Evolutionary conservation across 192 early-diverging fungal species (phyloP), one percentile per base, ranked within the genome.

Genomic region (Coemansia sp.): DNA sequence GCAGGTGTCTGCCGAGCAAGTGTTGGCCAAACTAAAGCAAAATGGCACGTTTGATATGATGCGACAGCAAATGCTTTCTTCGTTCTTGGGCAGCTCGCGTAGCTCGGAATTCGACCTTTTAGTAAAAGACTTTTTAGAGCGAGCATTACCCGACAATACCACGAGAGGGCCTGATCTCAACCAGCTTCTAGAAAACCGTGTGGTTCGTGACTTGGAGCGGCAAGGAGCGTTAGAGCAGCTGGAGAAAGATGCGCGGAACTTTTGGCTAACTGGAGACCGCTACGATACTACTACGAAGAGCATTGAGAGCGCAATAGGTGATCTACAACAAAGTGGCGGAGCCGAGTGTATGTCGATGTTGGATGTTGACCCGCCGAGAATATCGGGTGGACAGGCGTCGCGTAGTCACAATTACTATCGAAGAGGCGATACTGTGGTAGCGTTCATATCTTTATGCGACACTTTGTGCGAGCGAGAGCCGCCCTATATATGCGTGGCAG

Each of bases 321-420:
- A 68, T 8, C 15, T 40, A 12, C 32, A 58, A 12, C 32, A 58
- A 3, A 29, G 50, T 9, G 50, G 24, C 24, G 50, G 18, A 9
- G n/a, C 45, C 8, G 50, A 53, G 50, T 27, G 22, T 12, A 2
- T 16, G 27, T 56, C 61, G 9, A 24, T 68, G 35, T 35, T 76
- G 39, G 74, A 73, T 38, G 22, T 82, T 11, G 74, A 76, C 29
- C 70, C 79, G n/a, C 78, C 78, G 1, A 59, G 72, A 22, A 52
- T 74, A 3, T 40, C 70, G 13, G 16, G 50, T 5, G 39, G 69
- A 8, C 13, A 58, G 11, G 44, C 35, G 0, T 16, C 56, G 58
- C 67, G 71, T 11, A 59, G 61, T 13, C 79, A 82, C 53, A 76
- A 61, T 61, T 76, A 53, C 43, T 82, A 82, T 38, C 70, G 79